These are phyloP conservation scores for Pleurotus giganteus DNA, from an alignment of 768 basidiomycete species.

Conservation along the genomic window DNA sequence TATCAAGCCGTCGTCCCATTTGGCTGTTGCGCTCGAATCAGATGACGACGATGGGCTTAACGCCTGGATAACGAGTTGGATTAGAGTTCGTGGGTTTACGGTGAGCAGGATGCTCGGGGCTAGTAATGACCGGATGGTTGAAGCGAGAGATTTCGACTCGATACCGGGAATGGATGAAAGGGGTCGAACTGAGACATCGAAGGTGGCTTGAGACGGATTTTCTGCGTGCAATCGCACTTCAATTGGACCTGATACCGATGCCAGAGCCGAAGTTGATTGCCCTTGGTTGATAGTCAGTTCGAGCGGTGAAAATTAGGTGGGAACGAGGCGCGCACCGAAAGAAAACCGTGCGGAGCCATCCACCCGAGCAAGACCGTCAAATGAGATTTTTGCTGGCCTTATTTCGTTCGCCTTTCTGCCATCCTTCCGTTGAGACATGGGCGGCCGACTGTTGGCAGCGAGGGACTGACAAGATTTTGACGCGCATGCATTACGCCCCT, in stretches of 20 bases:
- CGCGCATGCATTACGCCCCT: no score
- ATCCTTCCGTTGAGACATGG: no score
- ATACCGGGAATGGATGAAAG: conserved; percentile 68
- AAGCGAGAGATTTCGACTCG: conserved; percentile 57
- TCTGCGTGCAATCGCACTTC: conserved; percentile 70
- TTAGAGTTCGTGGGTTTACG: conserved; percentile 66
- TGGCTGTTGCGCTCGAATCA: no score
- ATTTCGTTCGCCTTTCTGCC: no score
- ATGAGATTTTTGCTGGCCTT: conserved; percentile 42
- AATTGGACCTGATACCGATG: conserved; percentile 79
- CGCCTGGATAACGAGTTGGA: conserved; percentile 77
- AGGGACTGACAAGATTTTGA: no score
- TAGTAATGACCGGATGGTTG: conserved; percentile 55
- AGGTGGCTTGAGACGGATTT: conserved; percentile 66
- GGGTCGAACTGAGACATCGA: conserved; percentile 74
- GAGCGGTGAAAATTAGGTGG: conserved; percentile 8
- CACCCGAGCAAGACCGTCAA: conserved; percentile 61
- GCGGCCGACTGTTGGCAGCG: no score
- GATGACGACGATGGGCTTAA: conserved; percentile 31
- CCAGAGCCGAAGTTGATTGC: conserved; percentile 43
- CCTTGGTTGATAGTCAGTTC: conserved; percentile 21
- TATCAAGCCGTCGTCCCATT: conserved; percentile 41
- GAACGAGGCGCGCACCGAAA: conserved; percentile 43
- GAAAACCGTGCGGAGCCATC: conserved; percentile 76
- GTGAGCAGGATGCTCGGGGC: conserved; percentile 63